phyloP scores from a whole-genome alignment of 2,329 filamentous ascomycete species.

The Paraphoma sp. region DNA sequence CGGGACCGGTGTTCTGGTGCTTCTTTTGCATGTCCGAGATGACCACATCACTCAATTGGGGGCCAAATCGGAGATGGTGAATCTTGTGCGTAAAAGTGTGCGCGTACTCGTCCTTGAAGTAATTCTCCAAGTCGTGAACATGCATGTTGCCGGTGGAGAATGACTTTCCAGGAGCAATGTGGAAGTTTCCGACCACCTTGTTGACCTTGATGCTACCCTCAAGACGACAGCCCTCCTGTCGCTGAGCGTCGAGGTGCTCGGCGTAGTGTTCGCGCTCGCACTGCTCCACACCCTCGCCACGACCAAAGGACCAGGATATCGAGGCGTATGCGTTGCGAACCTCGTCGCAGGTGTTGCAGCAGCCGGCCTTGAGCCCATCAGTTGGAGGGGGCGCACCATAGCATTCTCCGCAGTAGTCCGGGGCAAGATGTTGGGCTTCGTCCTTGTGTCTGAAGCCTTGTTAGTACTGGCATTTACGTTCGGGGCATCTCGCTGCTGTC shows the following conservation, averaged over 20 bases:
- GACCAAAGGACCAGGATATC: constrained; percentile 91
- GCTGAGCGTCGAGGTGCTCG: constrained; percentile 85
- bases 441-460: constrained; percentile 63
- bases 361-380: constrained; percentile 79
- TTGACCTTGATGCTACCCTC: constrained; percentile 93
- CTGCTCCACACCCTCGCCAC: constrained; percentile 91
- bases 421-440: constrained; percentile 80
- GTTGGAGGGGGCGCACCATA: constrained; percentile 81
- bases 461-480: constrained; percentile 9
- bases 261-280: constrained; percentile 94
- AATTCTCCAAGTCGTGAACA: constrained; percentile 96
- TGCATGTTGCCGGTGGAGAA: constrained; percentile 98
- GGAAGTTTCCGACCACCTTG: constrained; percentile 98
- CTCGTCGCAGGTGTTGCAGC: constrained; percentile 97
- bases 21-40: constrained; percentile 47
- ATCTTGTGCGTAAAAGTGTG: constrained; percentile 92
- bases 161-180: constrained; percentile 92
- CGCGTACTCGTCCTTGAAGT: constrained; percentile 73
- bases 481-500: neutral
- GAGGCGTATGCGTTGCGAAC: constrained; percentile 92
- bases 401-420: constrained; percentile 90
- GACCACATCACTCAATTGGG: constrained; percentile 80
- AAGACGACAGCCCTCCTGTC: constrained; percentile 91
- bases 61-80: constrained; percentile 90
- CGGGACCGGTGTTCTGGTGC: constrained; percentile 63